These are phyloP conservation scores for Zymoseptoria brevis DNA, from an alignment of 2,329 filamentous ascomycete genomes.

Conservation along the genomic window DNA sequence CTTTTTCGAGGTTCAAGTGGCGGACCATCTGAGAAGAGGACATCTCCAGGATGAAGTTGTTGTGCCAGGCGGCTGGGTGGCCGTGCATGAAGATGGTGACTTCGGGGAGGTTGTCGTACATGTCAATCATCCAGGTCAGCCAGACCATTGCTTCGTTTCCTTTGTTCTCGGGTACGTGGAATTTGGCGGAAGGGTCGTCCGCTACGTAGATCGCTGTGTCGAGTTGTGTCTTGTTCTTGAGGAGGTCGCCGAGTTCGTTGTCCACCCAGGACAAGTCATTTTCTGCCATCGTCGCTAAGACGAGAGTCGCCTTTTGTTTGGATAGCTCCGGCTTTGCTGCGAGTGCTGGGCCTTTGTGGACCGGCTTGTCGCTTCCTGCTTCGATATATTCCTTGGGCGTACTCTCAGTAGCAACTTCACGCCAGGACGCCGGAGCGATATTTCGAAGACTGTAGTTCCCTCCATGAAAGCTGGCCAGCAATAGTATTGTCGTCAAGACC, in stretches of 20 bases:
- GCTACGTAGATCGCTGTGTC: constrained; percentile 13
- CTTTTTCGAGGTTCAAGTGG: constrained; percentile 38
- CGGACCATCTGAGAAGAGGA: constrained; percentile 39
- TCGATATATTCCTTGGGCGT: background rate
- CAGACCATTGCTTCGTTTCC: constrained; percentile 58
- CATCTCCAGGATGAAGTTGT: constrained; percentile 43
- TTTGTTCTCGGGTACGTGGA: constrained; percentile 49
- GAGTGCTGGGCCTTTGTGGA: background rate
- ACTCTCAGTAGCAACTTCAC: background rate
- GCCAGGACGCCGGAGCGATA: background rate
- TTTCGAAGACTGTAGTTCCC: background rate
- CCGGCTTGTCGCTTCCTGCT: background rate
- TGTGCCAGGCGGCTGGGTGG: constrained; percentile 53
- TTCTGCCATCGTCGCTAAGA: constrained; percentile 11
- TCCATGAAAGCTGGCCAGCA: background rate
- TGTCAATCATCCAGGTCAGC: constrained; percentile 53
- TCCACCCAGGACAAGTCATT: constrained; percentile 14
- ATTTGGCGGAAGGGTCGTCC: constrained; percentile 30
- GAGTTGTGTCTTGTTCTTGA: constrained; percentile 6
- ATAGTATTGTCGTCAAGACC: background rate
- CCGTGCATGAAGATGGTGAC: constrained; percentile 55
- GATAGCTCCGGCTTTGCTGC: background rate
- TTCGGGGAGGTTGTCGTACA: constrained; percentile 52
- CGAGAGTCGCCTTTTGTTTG: constrained; percentile 7
- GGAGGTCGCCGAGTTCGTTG: constrained; percentile 12